phyloP scores from a whole-genome alignment of 768 basidiomycete species.

The Infundibulicybe gibba region DNA sequence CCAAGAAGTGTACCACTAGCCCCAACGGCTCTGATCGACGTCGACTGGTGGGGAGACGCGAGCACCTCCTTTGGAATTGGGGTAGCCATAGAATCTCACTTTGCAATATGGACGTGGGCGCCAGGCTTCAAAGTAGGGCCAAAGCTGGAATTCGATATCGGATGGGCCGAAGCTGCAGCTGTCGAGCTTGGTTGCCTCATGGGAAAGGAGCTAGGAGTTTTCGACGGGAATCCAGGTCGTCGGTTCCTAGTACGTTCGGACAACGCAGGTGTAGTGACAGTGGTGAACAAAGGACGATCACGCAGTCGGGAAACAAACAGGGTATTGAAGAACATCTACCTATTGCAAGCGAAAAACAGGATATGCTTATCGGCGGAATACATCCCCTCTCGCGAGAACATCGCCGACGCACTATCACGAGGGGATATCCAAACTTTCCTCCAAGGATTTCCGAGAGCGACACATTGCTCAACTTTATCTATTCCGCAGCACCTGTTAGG shows the following conservation, averaged over 20 bases:
- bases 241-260: slow-evolving; percentile 24
- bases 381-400: slow-evolving; percentile 19
- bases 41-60: slow-evolving; percentile 31
- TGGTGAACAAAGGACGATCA: slow-evolving; percentile 23
- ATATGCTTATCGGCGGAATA: slow-evolving; percentile 11
- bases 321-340: slow-evolving; percentile 21
- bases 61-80: slow-evolving; percentile 31
- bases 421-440: slow-evolving; percentile 18
- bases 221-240: neutral
- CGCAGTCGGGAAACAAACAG: slow-evolving; percentile 19
- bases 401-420: slow-evolving; percentile 26
- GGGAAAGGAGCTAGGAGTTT: slow-evolving; percentile 1
- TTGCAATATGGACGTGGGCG: slow-evolving; percentile 25
- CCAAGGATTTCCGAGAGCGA: slow-evolving; percentile 11
- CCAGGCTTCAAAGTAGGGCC: slow-evolving; percentile 24
- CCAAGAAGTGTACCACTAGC: slow-evolving; percentile 16
- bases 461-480: slow-evolving; percentile 1
- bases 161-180: slow-evolving; percentile 35
- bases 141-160: slow-evolving; percentile 21
- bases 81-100: slow-evolving; percentile 19
- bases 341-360: slow-evolving; percentile 6
- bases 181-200: slow-evolving; percentile 27
- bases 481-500: slow-evolving; percentile 10
- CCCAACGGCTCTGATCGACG: slow-evolving; percentile 11
- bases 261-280: slow-evolving; percentile 27